Evolutionary conservation across 176 grass and related monocot genomes (phyloP), one percentile per base, ranked within the genome.

Genomic region (Alloteropsis semialata): DNA sequence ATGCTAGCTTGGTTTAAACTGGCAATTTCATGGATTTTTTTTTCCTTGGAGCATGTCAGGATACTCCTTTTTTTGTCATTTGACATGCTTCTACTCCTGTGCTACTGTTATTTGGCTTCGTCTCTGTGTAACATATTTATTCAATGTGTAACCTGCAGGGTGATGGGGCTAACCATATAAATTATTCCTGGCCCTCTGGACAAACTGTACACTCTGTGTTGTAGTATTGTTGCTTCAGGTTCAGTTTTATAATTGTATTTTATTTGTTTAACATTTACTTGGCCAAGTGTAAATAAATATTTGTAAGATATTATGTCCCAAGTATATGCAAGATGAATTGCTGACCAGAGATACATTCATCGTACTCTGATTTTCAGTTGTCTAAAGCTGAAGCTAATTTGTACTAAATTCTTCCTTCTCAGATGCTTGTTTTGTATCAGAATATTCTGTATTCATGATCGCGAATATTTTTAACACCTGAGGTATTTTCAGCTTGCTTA

Each of bases 121-220:
- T 59, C 25, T 15, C 48, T 77, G 48, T 50, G 36, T 25, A 51
- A 75, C 50, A 51, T 51, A 65, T 24, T 21, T 17, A 48, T 64
- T 65, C 33, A 34, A 13, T 82, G 24, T 42, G 30, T 70, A 84
- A 63, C 42, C 10, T 85, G 85, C 86, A 91, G 90, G 86, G 27
- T 74, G 65, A 78, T 54, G 82, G 53, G 74, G 77, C 57, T 51
- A 65, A 73, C 73, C 39, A 65, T 74, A 37, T 66, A 43, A 67
- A 66, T 78, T 72, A 74, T 77, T 74, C 59, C 33, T 84, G 69
- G 81, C 58, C 75, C 64, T 91, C 82, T 28, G 65, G 65, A 66
- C 32, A 45, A 71, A 64, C 25, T 19, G 6, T 37, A 39, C 65
- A 63, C 39, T 34, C 14, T 56, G 28, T 72, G 57, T 13, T 86